phyloP scores from a whole-genome alignment of 805 yeast genomes.

The Huiozyma naganishii region DNA sequence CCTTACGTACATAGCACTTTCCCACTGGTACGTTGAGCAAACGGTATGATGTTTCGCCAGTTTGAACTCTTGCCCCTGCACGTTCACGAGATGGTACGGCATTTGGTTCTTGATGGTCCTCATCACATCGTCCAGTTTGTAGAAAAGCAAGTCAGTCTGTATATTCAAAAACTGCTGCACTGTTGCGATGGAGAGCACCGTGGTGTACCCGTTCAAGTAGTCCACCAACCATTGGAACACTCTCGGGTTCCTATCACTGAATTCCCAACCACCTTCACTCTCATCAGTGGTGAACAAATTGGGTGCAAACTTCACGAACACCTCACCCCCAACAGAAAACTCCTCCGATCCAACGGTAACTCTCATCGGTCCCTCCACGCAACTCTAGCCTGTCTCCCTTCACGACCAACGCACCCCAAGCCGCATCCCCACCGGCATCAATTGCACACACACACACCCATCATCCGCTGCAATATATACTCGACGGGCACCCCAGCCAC shows the following conservation, averaged over 20 bases:
- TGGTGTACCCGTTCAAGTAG: conserved; percentile 72
- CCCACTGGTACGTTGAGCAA: too few relatives aligned
- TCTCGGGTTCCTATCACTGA: conserved; percentile 40
- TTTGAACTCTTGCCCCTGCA: conserved; percentile 48
- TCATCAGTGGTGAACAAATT: background rate
- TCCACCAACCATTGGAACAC: conserved; percentile 53
- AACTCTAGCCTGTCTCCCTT: too few relatives aligned
- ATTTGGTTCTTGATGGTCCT: conserved; percentile 20
- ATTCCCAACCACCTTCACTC: background rate
- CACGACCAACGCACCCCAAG: too few relatives aligned
- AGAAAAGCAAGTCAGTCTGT: conserved; percentile 61
- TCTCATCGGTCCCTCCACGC: too few relatives aligned
- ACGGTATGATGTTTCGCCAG: too few relatives aligned
- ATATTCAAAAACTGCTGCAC: conserved; percentile 29
- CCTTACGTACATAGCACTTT: too few relatives aligned
- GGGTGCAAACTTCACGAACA: background rate
- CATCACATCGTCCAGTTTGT: conserved; percentile 46
- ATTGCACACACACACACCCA: background rate
- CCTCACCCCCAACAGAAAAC: background rate
- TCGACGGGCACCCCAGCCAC: too few relatives aligned
- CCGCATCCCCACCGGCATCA: background rate
- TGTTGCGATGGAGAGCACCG: conserved; percentile 41
- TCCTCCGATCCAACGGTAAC: background rate
- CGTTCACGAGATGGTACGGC: conserved; percentile 8
- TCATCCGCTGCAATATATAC: too few relatives aligned